A percentile compares a stretch with the other conserved stretches of the same genome.
These are phyloP conservation scores for Mycena rebaudengoi DNA, from an alignment of 768 basidiomycete species.

Conservation along the genomic window DNA sequence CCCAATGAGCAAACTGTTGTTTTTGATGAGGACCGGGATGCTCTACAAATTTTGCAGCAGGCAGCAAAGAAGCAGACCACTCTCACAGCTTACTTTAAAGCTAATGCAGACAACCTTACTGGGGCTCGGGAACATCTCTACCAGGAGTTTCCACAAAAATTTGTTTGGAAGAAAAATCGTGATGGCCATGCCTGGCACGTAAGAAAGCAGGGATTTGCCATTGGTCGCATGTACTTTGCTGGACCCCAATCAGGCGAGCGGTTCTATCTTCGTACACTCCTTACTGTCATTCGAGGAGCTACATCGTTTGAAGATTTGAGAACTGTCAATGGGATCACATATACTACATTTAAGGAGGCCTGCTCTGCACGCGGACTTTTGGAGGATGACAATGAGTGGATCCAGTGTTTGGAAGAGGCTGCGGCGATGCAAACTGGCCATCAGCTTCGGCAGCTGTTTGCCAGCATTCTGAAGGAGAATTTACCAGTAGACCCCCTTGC, in stretches of 20 bases:
- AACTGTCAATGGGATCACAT: conserved; percentile 34
- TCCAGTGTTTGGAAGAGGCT: conserved; percentile 44
- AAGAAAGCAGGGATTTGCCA: conserved; percentile 29
- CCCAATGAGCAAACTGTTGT: conserved; percentile 38
- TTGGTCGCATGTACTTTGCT: conserved; percentile 44
- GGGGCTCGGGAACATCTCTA: conserved; percentile 26
- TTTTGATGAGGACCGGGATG: conserved; percentile 31
- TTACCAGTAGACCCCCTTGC: background rate
- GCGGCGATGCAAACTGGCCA: conserved; percentile 44
- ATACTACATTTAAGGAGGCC: conserved; percentile 51
- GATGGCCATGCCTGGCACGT: too few species aligned
- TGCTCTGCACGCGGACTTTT: conserved; percentile 53
- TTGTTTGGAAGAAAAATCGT: conserved; percentile 25
- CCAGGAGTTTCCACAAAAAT: conserved; percentile 34
- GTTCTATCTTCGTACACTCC: conserved; percentile 50
- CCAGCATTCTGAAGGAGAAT: conserved; percentile 46
- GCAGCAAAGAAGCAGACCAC: conserved; percentile 12
- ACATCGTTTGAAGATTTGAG: conserved; percentile 36
- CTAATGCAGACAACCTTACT: conserved; percentile 21
- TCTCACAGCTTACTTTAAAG: conserved; percentile 31
- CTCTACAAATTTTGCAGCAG: conserved; percentile 12
- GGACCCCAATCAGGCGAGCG: conserved; percentile 37
- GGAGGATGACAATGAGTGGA: conserved; percentile 57
- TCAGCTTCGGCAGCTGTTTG: conserved; percentile 48
- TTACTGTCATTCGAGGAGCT: conserved; percentile 48